These are phyloP conservation scores for Gaertneriomyces sp. DNA, from an alignment of 192 early-diverging fungal species.

Conservation along the genomic window DNA sequence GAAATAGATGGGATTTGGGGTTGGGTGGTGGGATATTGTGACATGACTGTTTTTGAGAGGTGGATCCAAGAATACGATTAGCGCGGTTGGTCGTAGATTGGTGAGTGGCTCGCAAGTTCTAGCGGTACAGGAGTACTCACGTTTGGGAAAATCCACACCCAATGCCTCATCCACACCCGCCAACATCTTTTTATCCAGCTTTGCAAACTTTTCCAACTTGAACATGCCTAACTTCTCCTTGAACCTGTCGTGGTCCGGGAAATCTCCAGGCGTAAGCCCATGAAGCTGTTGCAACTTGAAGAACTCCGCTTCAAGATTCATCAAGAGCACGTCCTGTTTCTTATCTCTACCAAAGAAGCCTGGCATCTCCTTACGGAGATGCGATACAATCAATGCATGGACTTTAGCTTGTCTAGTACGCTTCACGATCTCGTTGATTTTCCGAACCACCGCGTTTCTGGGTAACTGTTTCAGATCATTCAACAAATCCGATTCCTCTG, in stretches of 20 bases:
- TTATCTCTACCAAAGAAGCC: constrained; percentile 74
- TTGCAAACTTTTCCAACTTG: constrained; percentile 80
- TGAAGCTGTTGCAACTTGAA: constrained; percentile 66
- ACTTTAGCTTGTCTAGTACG: constrained; percentile 73
- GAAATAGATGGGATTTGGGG: constrained; percentile 29
- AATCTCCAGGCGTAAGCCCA: constrained; percentile 75
- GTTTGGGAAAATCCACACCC: constrained; percentile 59
- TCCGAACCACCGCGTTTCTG: constrained; percentile 75
- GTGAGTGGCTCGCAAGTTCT: no score
- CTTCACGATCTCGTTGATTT: constrained; percentile 90
- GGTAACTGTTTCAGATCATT: constrained; percentile 70
- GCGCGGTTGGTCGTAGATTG: no score
- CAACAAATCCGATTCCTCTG: constrained; percentile 75
- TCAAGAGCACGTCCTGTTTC: constrained; percentile 69
- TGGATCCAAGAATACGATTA: no score
- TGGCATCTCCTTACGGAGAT: constrained; percentile 80
- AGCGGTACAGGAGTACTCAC: no score
- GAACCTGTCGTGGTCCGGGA: constrained; percentile 75
- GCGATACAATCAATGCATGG: constrained; percentile 80
- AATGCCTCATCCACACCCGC: constrained; percentile 54
- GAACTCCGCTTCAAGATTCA: constrained; percentile 72
- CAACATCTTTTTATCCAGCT: constrained; percentile 67
- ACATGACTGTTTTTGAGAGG: no score
- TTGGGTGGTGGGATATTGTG: constrained; percentile 54
- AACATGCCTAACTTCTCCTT: constrained; percentile 63